Evolutionary conservation across 345 rosid species (phyloP).

Genomic region (Clarkia xantiana): DNA sequence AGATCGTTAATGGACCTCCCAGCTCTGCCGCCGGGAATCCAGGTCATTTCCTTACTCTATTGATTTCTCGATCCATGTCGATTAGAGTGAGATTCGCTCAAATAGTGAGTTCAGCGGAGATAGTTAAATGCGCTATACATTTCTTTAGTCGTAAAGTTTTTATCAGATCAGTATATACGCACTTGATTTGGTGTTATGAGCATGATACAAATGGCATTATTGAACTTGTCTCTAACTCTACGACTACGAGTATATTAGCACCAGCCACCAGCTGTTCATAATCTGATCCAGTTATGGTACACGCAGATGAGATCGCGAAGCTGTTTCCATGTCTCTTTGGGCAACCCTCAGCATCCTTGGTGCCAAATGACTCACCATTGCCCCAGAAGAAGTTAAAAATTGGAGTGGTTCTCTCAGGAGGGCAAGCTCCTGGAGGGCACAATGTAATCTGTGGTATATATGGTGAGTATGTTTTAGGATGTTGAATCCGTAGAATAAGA

Average conservation of each 20-base stretch:
- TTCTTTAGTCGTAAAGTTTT: no score
- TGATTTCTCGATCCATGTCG: neutral
- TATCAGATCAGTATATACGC: no score
- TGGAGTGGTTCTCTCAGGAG: constrained; percentile 92
- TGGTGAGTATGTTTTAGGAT: constrained; percentile 29
- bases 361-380: constrained; percentile 28
- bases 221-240: no score
- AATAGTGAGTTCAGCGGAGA: no score
- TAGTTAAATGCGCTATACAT: no score
- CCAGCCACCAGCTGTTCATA: no score
- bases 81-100: no score
- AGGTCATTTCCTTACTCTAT: constrained; percentile 18
- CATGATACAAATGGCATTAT: no score
- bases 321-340: constrained; percentile 79
- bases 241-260: no score
- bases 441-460: constrained; percentile 85
- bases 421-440: constrained; percentile 99
- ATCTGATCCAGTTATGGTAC: constrained; percentile 3
- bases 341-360: constrained; percentile 60
- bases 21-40: constrained; percentile 95
- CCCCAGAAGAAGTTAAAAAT: constrained; percentile 52
- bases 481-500: neutral
- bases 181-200: no score
- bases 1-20: constrained; percentile 69
- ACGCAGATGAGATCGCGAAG: constrained; percentile 74